Base-by-base conservation (phyloP, 2,329 filamentous ascomycete genomes). In the Sporothrix protearum region DNA sequence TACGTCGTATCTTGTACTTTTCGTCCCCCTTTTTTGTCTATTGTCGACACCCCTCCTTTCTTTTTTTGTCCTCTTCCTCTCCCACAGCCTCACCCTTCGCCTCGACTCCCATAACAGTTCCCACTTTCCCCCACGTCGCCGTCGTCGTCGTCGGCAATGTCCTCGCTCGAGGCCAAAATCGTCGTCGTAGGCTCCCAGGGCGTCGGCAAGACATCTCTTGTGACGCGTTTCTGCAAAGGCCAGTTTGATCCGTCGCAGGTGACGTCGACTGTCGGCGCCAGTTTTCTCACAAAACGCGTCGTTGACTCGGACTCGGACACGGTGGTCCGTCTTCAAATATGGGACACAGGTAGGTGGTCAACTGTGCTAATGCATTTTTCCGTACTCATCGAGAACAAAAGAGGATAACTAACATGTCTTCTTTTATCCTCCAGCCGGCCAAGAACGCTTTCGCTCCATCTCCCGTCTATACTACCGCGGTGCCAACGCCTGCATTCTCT, bases 401-500 rank as follows among this genome's bases (percentile, higher is more conserved):
- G n/a, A 9, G 25, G 22, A 64, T 30, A 30, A 47, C 39, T 66
- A 7, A 66, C 22, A 30, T 30, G 5, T 4, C 3, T 14, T n/a
- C n/a, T 30, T 14, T 22, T 8, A 28, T 25, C n/a, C 79, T 25
- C n/a, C 79, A 85, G 89, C 95, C 71, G 95, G 95, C 73, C 95
- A 99, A 79, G 95, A 99, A 83, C 89, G 95, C 71, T 99, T 98
- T 80, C 89, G 95, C 76, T 94, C 92, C 74, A 98, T 99, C 78
- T 96, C 93, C 10, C 91, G 94, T 71, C 88, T 99, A 70, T 98
- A 98, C 85, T 99, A 99, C 82, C 91, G 95, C 78, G 94, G 94
- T 79, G 95, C 95, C 74, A 95, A 97, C 79, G 94, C 94, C 72
- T 96, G 93, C 77, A 93, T 97, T 73, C 87, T 97, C 63, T 97